Conservation (phyloP, 2,329 filamentous ascomycete species). For the Colletotrichum tofieldiae region DNA sequence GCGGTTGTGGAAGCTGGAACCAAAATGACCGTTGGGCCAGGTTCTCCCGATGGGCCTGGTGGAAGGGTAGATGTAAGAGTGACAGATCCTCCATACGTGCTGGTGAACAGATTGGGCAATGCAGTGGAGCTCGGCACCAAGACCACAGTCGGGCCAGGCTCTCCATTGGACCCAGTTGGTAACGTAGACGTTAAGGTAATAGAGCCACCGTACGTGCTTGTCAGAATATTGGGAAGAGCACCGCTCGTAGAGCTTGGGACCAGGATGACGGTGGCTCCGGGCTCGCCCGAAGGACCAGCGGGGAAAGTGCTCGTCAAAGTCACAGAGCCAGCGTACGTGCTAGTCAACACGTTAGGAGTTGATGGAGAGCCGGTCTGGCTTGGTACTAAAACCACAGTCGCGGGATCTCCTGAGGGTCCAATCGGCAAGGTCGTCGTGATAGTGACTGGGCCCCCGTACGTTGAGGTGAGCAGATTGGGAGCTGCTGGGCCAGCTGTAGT, state of each 20-base stretch:
- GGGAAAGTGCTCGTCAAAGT: neutral
- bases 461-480: neutral
- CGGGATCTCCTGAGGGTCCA: neutral
- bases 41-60: neutral
- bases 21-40: neutral
- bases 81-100: slow-evolving; percentile 18
- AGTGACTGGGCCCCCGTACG: slow-evolving; percentile 5
- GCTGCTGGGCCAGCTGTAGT: neutral
- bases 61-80: neutral
- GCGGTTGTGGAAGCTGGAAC: neutral
- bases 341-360: neutral
- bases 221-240: neutral
- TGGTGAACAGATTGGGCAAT: slow-evolving; percentile 6
- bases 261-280: slow-evolving; percentile 1
- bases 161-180: too few relatives aligned
- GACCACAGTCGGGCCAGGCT: neutral
- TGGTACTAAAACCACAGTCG: neutral
- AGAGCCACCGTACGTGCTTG: slow-evolving; percentile 18
- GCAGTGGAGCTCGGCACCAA: neutral
- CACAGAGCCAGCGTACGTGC: neutral
- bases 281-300: slow-evolving; percentile 4
- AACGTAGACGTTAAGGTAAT: neutral
- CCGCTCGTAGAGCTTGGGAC: neutral
- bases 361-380: neutral
- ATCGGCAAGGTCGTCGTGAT: neutral